phyloP scores from a whole-genome alignment of 73 alveolate genomes.

The Tetrahymena thermophila region DNA sequence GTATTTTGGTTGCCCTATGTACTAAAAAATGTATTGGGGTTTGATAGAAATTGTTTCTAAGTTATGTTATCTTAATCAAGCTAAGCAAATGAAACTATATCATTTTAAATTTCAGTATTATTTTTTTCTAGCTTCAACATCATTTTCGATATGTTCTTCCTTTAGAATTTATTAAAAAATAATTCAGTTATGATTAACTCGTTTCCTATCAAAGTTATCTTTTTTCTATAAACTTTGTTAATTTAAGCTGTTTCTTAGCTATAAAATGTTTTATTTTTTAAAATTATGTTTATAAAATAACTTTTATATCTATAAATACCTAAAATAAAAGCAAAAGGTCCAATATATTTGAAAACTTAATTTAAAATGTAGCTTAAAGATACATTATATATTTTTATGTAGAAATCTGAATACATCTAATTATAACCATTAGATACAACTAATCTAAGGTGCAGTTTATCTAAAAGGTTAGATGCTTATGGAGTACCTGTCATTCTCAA shows the following conservation, averaged over 20 bases:
- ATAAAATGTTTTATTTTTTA: background rate
- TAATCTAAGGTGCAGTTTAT: background rate
- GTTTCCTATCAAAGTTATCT: background rate
- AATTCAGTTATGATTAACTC: background rate
- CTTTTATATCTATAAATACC: background rate
- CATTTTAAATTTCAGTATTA: background rate
- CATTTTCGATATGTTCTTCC: background rate
- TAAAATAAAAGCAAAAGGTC: background rate
- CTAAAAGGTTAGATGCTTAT: background rate
- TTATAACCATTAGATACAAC: background rate
- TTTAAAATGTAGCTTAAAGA: background rate
- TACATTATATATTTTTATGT: background rate
- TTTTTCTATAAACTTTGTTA: background rate
- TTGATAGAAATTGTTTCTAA: background rate
- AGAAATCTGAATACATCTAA: background rate
- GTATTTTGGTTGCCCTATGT: background rate
- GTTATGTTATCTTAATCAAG: background rate
- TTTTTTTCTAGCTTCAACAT: background rate
- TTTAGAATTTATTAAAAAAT: background rate
- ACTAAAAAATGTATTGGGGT: too few species aligned
- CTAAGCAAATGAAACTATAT: background rate
- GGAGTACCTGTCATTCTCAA: background rate
- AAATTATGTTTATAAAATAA: background rate
- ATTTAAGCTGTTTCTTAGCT: background rate
- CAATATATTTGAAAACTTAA: background rate